A percentile compares a stretch with the other conserved stretches of the same genome.
These are phyloP conservation scores for Cladosporium sp. DNA, from an alignment of 2,329 filamentous ascomycete species.

Conservation along the genomic window DNA sequence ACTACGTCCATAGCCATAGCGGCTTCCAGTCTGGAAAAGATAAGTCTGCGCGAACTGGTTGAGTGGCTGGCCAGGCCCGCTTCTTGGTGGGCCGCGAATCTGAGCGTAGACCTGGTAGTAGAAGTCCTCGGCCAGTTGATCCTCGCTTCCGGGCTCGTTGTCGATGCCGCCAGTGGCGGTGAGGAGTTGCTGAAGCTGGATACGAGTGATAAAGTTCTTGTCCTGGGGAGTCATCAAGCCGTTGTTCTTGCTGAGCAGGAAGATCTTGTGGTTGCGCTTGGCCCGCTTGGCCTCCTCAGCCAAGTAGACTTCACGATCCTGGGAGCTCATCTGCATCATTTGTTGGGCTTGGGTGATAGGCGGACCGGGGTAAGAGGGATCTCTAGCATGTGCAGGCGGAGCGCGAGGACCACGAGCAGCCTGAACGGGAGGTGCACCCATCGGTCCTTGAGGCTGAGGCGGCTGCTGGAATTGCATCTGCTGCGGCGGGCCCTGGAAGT, in stretches of 20 bases:
- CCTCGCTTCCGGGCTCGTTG: slow-evolving; percentile 71
- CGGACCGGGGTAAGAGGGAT: slow-evolving; percentile 51
- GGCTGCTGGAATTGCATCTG: slow-evolving; percentile 30
- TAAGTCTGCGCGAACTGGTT: slow-evolving; percentile 98
- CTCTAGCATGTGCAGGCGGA: slow-evolving; percentile 35
- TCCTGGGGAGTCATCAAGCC: slow-evolving; percentile 98
- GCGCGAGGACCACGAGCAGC: slow-evolving; percentile 39
- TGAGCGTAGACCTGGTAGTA: slow-evolving; percentile 98
- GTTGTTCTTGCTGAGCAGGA: slow-evolving; percentile 87
- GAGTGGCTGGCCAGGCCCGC: slow-evolving; percentile 88
- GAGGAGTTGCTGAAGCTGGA: slow-evolving; percentile 94
- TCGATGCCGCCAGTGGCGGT: slow-evolving; percentile 85
- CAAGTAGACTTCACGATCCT: slow-evolving; percentile 79
- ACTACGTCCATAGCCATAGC: slow-evolving; percentile 65
- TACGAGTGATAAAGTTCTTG: slow-evolving; percentile 98
- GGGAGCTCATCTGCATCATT: slow-evolving; percentile 74
- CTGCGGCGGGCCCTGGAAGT: slow-evolving; percentile 25
- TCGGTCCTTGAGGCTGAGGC: slow-evolving; percentile 25
- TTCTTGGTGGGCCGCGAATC: slow-evolving; percentile 78
- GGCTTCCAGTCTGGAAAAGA: slow-evolving; percentile 87
- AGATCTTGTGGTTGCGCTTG: slow-evolving; percentile 98
- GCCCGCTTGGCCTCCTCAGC: slow-evolving; percentile 91
- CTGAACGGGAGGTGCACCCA: slow-evolving; percentile 33
- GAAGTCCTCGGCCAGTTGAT: slow-evolving; percentile 86
- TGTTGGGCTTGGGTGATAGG: slow-evolving; percentile 70